A percentile compares a stretch with the other conserved stretches of the same genome.
phyloP scores from a whole-genome alignment of 148 eudicot genomes.

The Linanthus parryae region DNA sequence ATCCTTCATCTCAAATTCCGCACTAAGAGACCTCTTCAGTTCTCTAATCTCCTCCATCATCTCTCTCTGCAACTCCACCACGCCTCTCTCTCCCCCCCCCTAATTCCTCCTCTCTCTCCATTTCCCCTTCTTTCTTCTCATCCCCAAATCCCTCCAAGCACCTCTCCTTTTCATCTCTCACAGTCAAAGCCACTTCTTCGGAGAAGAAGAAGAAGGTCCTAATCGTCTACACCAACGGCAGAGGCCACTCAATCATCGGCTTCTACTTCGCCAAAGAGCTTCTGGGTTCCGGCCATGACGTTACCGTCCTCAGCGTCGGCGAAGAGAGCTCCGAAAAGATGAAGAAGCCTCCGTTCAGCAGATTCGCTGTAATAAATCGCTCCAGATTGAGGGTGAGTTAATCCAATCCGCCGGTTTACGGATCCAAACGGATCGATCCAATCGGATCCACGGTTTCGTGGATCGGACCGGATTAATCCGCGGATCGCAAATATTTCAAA shows the following conservation, averaged over 20 bases:
- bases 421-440: no score
- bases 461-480: no score
- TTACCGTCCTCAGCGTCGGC: constrained; percentile 75
- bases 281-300: constrained; percentile 68
- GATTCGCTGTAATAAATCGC: constrained; percentile 88
- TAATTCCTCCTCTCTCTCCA: constrained; percentile 24
- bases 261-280: constrained; percentile 88
- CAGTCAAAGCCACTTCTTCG: constrained; percentile 26
- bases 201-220: constrained; percentile 81
- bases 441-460: no score
- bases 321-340: constrained; percentile 84
- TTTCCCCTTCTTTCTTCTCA: constrained; percentile 9
- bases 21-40: no score
- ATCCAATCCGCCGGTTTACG: no score
- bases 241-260: constrained; percentile 90
- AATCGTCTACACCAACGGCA: constrained; percentile 67
- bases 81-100: constrained; percentile 20
- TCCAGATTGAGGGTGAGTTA: no score
- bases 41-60: constrained; percentile 12
- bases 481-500: no score
- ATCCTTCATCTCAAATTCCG: no score
- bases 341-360: constrained; percentile 89
- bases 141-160: no score
- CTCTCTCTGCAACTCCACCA: constrained; percentile 23
- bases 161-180: constrained; percentile 31